phyloP scores from a whole-genome alignment of 129 eudicot genomes.

The Oenanthe sinensis region DNA sequence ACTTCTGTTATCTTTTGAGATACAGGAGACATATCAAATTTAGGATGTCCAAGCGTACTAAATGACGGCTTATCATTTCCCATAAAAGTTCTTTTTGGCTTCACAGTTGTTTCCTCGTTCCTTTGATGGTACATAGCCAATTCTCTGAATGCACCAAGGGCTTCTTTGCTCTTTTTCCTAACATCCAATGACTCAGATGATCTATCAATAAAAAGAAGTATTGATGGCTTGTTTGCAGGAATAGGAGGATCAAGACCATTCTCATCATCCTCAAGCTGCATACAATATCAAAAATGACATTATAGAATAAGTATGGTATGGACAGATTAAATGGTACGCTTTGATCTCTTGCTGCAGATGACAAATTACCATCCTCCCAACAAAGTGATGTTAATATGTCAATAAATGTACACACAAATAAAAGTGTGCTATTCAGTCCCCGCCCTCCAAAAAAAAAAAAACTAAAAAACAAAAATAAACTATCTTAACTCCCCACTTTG shows the following conservation, averaged over 20 bases:
- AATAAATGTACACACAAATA: too few relatives aligned
- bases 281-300: conserved; percentile 12
- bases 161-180: conserved; percentile 49
- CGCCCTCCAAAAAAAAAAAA: too few relatives aligned
- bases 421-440: too few relatives aligned
- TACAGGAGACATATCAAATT: conserved; percentile 33
- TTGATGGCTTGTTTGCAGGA: conserved; percentile 62
- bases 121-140: conserved; percentile 38
- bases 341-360: neutral
- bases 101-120: conserved; percentile 17
- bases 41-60: conserved; percentile 31
- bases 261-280: conserved; percentile 55
- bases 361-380: neutral
- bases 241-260: conserved; percentile 45
- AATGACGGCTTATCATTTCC: conserved; percentile 22
- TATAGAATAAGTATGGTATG: neutral
- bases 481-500: too few relatives aligned
- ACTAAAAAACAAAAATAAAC: too few relatives aligned
- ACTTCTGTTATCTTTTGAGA: conserved; percentile 32
- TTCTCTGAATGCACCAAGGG: conserved; percentile 64
- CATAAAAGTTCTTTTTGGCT: conserved; percentile 21
- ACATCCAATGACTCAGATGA: conserved; percentile 50
- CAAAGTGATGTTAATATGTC: neutral
- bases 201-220: conserved; percentile 80
- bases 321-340: neutral